Conservation (phyloP, 768 basidiomycete genomes). For the Tubosaeta sp. region DNA sequence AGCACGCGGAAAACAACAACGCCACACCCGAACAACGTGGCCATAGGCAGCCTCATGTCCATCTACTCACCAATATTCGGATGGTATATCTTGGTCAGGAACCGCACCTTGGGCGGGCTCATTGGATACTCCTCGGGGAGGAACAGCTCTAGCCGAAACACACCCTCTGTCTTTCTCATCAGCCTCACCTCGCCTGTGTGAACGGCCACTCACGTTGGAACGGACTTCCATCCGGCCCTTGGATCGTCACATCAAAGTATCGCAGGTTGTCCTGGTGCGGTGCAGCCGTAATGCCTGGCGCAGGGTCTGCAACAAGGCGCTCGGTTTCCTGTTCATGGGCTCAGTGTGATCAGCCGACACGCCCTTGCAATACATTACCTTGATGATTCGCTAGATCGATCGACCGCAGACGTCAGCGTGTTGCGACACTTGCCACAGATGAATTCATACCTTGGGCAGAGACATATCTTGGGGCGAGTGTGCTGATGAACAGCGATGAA, state of each 20-base stretch:
- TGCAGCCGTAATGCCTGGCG: slow-evolving; percentile 91
- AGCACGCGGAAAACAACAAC: slow-evolving; percentile 19
- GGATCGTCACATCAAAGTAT: slow-evolving; percentile 97
- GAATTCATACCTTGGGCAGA: slow-evolving; percentile 31
- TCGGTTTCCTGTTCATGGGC: slow-evolving; percentile 79
- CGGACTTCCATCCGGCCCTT: slow-evolving; percentile 92
- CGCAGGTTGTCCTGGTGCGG: slow-evolving; percentile 97
- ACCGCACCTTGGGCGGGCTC: slow-evolving; percentile 97
- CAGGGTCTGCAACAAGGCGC: slow-evolving; percentile 91
- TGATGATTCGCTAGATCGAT: slow-evolving; percentile 46
- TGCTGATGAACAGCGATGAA: slow-evolving; percentile 14
- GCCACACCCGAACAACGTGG: slow-evolving; percentile 11
- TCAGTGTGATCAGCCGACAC: slow-evolving; percentile 15
- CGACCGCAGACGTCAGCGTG: slow-evolving; percentile 7
- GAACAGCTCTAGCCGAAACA: slow-evolving; percentile 96
- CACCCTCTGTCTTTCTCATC: slow-evolving; percentile 57
- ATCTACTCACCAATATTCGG: slow-evolving; percentile 89
- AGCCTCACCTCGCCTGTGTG: not conserved
- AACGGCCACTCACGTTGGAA: slow-evolving; percentile 63
- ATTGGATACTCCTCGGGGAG: slow-evolving; percentile 99
- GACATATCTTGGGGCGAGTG: slow-evolving; percentile 25
- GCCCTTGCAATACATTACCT: slow-evolving; percentile 30
- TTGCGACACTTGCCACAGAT: not conserved
- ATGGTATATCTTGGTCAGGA: slow-evolving; percentile 97
- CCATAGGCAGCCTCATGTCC: not conserved